Evolutionary conservation across 1,139 yeast genomes (phyloP), one percentile per base, ranked within the genome.

Genomic region (Kurtzmaniella natalensis): DNA sequence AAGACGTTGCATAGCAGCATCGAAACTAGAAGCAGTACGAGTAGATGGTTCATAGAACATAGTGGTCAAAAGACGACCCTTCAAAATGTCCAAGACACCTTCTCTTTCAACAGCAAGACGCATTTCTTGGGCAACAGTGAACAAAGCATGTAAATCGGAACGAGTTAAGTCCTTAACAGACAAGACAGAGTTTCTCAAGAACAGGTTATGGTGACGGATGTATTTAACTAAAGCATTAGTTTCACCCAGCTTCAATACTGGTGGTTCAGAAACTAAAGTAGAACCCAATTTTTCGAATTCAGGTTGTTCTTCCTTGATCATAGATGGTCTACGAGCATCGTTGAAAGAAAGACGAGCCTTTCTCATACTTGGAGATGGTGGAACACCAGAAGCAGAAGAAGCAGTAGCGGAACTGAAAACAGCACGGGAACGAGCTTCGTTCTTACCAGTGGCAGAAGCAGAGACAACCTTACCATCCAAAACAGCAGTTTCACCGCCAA

Each of bases 1-100:
- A 52, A 94, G 75, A 70, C 99, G 84, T 72, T 94, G 97, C 98
- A 94, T 94, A 42, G 99, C 99, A 50, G 96, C 96, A 61, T 94
- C 95, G 59, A 94, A 94, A 2, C 97, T 89, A 17, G 96, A 80
- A 13, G 94, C 78, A 21, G 99, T 94, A 64, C 99, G 78, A 31
- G 99, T 94, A 8, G 96, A 87, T 50, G 99, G 98, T 69, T 94
- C 99, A 61, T 88, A 94, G 70, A 94, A 94, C 73, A 94, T 81
- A 17, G 97, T 92, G 34, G 96, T 87, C 55, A 94, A 72, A 35
- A 94, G 81, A 56, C 95, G 81, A 42, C 97, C 95, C 63, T 81
- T 76, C 64, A 92, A 76, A 42, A 94, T 63, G 59, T 92, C 96
- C 58, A 94, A 70, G 36, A 87, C 94, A 51, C 98, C 98, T 54